Conservation (phyloP, 2,329 filamentous ascomycete species). For the Curvularia hawaiiensis region DNA sequence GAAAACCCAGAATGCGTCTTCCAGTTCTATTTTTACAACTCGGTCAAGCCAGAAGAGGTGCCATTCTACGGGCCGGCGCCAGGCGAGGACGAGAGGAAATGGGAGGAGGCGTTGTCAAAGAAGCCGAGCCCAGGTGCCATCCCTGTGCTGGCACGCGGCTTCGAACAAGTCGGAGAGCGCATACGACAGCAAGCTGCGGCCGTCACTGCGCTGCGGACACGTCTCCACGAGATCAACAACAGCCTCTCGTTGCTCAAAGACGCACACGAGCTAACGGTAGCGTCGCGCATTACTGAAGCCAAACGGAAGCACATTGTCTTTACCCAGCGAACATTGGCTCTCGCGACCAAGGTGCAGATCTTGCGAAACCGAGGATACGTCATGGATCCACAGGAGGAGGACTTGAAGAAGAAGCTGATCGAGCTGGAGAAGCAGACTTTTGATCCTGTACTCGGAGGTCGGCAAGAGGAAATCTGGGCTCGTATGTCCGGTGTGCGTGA, state of each 20-base stretch:
- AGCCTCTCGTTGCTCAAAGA: conserved; percentile 73
- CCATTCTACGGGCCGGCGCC: conserved; percentile 75
- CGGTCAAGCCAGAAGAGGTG: conserved; percentile 74
- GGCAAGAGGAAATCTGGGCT: conserved; percentile 86
- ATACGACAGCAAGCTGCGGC: conserved; percentile 74
- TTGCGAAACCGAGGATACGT: conserved; percentile 82
- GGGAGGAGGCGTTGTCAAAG: conserved; percentile 82
- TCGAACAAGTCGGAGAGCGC: conserved; percentile 71
- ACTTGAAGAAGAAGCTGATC: conserved; percentile 73
- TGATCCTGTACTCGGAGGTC: conserved; percentile 74
- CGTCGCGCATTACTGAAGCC: conserved; percentile 74
- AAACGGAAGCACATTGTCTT: conserved; percentile 74
- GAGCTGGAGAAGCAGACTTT: conserved; percentile 71
- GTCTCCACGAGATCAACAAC: conserved; percentile 80
- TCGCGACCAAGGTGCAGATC: conserved; percentile 81
- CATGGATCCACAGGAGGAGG: conserved; percentile 78
- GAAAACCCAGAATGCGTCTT: conserved; percentile 71
- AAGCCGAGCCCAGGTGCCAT: conserved; percentile 79
- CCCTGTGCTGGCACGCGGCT: conserved; percentile 76
- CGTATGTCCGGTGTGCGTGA: conserved; percentile 76
- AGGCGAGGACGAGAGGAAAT: conserved; percentile 75
- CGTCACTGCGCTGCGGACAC: conserved; percentile 70
- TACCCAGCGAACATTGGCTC: conserved; percentile 72
- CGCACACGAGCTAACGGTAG: conserved; percentile 76
- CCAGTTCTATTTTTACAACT: conserved; percentile 87